These are phyloP conservation scores for Carex arenaria DNA, from an alignment of 202 grass and related monocot species.

Conservation along the genomic window DNA sequence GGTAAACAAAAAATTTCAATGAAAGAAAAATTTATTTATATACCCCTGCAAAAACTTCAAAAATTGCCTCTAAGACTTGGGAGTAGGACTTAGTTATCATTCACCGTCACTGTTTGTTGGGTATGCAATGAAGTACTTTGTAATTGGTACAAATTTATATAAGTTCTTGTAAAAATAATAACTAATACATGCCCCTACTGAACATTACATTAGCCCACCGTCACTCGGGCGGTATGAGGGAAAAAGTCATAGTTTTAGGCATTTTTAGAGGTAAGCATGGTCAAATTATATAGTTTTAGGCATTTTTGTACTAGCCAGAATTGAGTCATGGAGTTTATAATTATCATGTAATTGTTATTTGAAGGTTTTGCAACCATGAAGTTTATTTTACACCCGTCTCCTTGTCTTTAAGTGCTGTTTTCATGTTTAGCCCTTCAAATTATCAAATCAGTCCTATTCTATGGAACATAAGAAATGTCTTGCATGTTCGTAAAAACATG, in stretches of 20 bases:
- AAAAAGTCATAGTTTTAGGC: neutral
- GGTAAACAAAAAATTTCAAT: conserved; percentile 33
- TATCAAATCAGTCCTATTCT: neutral
- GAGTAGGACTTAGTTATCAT: neutral
- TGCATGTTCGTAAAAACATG: neutral
- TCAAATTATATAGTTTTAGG: neutral
- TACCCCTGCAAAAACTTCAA: neutral
- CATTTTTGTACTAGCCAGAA: neutral
- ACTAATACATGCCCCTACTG: neutral
- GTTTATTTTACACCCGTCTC: neutral
- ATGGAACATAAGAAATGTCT: neutral
- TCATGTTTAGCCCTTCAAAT: neutral
- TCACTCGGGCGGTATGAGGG: neutral
- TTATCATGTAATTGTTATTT: neutral
- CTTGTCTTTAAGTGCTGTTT: neutral
- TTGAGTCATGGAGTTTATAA: neutral
- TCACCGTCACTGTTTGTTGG: neutral
- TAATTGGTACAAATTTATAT: neutral
- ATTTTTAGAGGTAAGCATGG: neutral
- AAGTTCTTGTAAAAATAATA: neutral
- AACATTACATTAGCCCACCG: neutral
- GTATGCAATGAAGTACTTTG: neutral
- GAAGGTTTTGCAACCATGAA: neutral
- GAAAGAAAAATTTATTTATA: conserved; percentile 1
- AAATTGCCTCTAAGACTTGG: neutral